These are phyloP conservation scores for Sporothrix brasiliensis DNA, from an alignment of 2,329 filamentous ascomycete genomes.

Conservation along the genomic window DNA sequence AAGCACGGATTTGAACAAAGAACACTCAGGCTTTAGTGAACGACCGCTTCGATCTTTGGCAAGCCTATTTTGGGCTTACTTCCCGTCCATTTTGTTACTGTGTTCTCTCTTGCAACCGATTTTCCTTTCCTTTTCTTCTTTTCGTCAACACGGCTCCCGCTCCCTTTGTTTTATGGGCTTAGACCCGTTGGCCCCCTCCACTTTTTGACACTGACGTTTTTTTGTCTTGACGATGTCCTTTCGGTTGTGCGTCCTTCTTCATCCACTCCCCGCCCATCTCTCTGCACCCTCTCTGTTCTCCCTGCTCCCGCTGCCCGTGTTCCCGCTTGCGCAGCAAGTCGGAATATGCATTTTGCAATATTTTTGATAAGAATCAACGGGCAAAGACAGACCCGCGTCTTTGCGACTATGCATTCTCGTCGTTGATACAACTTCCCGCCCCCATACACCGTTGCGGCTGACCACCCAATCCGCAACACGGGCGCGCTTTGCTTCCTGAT, in stretches of 20 bases:
- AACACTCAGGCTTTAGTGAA: background rate
- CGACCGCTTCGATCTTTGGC: background rate
- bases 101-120: too few species aligned
- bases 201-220: background rate
- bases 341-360: background rate
- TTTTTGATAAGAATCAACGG: background rate
- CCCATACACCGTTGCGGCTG: background rate
- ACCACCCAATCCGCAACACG: background rate
- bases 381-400: background rate
- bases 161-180: constrained; percentile 17
- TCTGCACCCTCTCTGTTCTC: background rate
- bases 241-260: background rate
- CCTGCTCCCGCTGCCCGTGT: constrained; percentile 23
- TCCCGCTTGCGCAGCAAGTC: constrained; percentile 4
- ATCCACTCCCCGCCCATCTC: background rate
- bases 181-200: background rate
- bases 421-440: background rate
- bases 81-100: background rate
- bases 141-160: background rate
- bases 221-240: background rate
- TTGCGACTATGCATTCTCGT: background rate
- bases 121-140: background rate
- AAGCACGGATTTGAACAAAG: constrained; percentile 10
- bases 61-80: too few species aligned
- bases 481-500: constrained; percentile 24